Evolutionary conservation across 2,329 filamentous ascomycete genomes (phyloP).

Genomic region (Fusarium vanettenii): DNA sequence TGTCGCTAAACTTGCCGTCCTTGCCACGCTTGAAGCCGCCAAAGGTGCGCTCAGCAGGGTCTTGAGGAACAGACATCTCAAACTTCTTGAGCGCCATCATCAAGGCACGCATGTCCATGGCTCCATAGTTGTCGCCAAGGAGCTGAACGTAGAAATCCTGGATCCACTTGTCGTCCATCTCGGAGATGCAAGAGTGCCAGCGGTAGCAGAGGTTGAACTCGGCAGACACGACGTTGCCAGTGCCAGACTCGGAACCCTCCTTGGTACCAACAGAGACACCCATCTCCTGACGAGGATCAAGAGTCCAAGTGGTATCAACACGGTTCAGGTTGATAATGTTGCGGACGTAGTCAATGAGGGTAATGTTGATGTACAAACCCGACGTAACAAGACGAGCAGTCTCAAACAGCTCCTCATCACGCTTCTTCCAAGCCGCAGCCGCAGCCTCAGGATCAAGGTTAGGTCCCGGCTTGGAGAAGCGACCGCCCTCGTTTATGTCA

Average conservation of each 20-base stretch:
- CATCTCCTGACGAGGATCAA: conserved; percentile 80
- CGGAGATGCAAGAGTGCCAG: conserved; percentile 84
- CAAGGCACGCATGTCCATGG: conserved; percentile 71
- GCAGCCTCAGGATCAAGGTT: conserved; percentile 61
- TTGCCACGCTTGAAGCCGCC: conserved; percentile 71
- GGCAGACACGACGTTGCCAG: conserved; percentile 85
- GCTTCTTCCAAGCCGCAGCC: conserved; percentile 70
- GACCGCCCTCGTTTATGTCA: conserved; percentile 84
- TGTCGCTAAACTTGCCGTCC: conserved; percentile 79
- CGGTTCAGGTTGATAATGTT: conserved; percentile 74
- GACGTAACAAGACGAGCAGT: conserved; percentile 80
- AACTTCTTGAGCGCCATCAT: conserved; percentile 72
- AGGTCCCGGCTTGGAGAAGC: conserved; percentile 75
- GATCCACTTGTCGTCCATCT: conserved; percentile 84
- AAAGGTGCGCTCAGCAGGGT: conserved; percentile 78
- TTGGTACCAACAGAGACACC: conserved; percentile 65
- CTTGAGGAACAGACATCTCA: conserved; percentile 68
- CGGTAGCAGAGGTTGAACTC: conserved; percentile 92
- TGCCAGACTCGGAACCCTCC: conserved; percentile 73
- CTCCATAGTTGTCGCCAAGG: conserved; percentile 65
- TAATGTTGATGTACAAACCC: conserved; percentile 83
- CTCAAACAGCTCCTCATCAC: conserved; percentile 83
- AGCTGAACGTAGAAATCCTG: conserved; percentile 73
- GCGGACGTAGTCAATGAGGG: conserved; percentile 80
- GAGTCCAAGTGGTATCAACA: conserved; percentile 79